A percentile compares a stretch with the other conserved stretches of the same genome.
phyloP scores from a whole-genome alignment of 345 rosid species.

The Linum usitatissimum region DNA sequence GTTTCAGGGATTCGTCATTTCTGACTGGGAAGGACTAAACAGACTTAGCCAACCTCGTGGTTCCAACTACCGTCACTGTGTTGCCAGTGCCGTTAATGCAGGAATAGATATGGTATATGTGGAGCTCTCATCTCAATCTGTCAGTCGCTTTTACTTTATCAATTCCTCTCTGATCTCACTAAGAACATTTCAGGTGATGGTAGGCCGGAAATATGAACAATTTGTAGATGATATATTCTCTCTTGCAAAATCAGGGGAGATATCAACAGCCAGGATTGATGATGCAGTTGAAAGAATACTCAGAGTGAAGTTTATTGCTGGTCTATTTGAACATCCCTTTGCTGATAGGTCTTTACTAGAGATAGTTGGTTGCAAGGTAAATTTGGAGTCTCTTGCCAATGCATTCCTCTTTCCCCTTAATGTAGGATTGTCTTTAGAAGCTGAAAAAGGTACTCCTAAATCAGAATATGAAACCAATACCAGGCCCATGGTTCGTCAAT shows the following conservation, averaged over 20 bases:
- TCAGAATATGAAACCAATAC: neutral
- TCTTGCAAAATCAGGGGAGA: slow-evolving; percentile 66
- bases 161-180: slow-evolving; percentile 10
- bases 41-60: slow-evolving; percentile 52
- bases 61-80: slow-evolving; percentile 52
- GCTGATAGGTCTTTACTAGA: slow-evolving; percentile 55
- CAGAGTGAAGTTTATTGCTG: slow-evolving; percentile 74
- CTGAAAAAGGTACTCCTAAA: neutral
- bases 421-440: neutral
- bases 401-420: neutral
- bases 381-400: neutral
- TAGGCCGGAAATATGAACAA: slow-evolving; percentile 46
- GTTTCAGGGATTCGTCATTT: slow-evolving; percentile 63
- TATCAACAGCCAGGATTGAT: slow-evolving; percentile 50
- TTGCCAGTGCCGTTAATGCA: slow-evolving; percentile 60
- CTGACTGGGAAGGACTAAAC: slow-evolving; percentile 84
- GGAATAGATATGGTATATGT: slow-evolving; percentile 78
- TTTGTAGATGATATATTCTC: slow-evolving; percentile 39
- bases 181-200: slow-evolving; percentile 55
- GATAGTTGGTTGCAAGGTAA: slow-evolving; percentile 73
- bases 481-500: neutral
- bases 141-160: slow-evolving; percentile 5
- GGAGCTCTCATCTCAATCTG: neutral
- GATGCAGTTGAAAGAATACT: slow-evolving; percentile 82
- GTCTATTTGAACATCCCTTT: slow-evolving; percentile 70